Conservation (phyloP, 495 filamentous ascomycete genomes). For the Lineolata rhizophorae region DNA sequence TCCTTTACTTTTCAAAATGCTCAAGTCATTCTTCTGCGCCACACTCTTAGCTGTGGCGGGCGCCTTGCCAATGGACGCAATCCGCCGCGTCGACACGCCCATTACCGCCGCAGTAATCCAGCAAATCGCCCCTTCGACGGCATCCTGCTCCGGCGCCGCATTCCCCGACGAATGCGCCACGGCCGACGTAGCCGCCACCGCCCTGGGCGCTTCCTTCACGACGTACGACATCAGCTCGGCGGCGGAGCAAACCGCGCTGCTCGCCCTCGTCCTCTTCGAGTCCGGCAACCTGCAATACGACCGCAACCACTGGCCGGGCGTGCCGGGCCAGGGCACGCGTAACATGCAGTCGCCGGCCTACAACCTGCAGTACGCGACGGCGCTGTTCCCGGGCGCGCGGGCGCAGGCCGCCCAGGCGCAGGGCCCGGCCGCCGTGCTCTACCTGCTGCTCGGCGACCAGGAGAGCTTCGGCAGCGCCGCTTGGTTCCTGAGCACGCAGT, state of each 20-base stretch:
- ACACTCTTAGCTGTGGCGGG: too few relatives aligned
- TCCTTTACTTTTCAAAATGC: too few relatives aligned
- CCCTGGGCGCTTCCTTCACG: conserved; percentile 29
- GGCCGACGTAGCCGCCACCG: conserved; percentile 35
- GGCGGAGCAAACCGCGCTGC: conserved; percentile 14
- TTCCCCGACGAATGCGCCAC: conserved; percentile 41
- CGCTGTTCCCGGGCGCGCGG: conserved; percentile 6
- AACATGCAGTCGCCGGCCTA: conserved; percentile 50
- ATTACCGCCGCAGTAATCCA: neutral
- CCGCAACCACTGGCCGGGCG: conserved; percentile 21
- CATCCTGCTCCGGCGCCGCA: conserved; percentile 23
- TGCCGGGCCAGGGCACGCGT: conserved; percentile 52
- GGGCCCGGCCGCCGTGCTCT: conserved; percentile 27
- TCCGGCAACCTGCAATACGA: conserved; percentile 26
- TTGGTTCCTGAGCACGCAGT: conserved; percentile 56
- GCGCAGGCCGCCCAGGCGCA: conserved; percentile 8
- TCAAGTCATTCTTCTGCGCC: too few relatives aligned
- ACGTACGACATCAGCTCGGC: conserved; percentile 27
- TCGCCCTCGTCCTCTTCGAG: conserved; percentile 31
- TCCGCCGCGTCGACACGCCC: too few relatives aligned
- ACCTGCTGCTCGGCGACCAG: conserved; percentile 32
- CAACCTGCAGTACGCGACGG: conserved; percentile 37
- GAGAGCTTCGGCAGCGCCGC: conserved; percentile 48
- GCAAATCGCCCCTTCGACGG: conserved; percentile 20
- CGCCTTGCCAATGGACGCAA: too few relatives aligned